Base-by-base conservation (phyloP, 805 yeast genomes). In the Blastobotrys attinorum region DNA sequence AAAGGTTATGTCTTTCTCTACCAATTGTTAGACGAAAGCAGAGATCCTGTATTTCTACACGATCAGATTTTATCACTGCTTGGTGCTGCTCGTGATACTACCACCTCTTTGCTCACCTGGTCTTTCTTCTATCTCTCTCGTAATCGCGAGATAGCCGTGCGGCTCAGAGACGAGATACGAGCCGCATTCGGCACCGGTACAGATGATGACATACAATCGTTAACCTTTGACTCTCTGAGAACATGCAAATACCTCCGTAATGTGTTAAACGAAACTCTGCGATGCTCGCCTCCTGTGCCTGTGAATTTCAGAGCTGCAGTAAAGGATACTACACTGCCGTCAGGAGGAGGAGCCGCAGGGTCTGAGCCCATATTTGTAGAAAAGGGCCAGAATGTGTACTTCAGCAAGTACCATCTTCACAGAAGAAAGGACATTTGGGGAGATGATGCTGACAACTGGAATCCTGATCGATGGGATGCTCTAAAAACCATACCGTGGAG, bases 31-130 rank as follows among this genome's bases (percentile, higher is more conserved):
- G 65, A 66, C 50, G 67, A 65, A 42, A 68, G 72, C 16, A 59
- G 71, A 41, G 68, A 72, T 51, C 72, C 72, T 2, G 54, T 47
- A 27, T 63, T 66, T 18, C 61, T 72, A 44, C 61, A 75, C 36
- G 74, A 72, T 51, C 76, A 72, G 56, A 54, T 65, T 45, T 60
- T 72, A 53, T 72, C 69, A 50, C 67, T 72, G 44, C 61, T 72
- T 46, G 50, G 70, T 33, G 77, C 76, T 13, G 76, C 75, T 17
- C 63, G 76, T 50, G 76, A 72, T 50, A 72, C 76, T 22, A 72
- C 77, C 8, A 75, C 75, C 2, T 68, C 73, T 5, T 58, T 70
- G 34, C 62, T 72, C 34, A 64, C 72, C 4, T 71, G 68, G 48
- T 49, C 63, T 18, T 54, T 69, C 45, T 67, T 55, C 47, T 74